Percentiles rank a stretch among this genome's conserved stretches.
Conservation (phyloP, 306 rosid species). For the Castanea sativa region DNA sequence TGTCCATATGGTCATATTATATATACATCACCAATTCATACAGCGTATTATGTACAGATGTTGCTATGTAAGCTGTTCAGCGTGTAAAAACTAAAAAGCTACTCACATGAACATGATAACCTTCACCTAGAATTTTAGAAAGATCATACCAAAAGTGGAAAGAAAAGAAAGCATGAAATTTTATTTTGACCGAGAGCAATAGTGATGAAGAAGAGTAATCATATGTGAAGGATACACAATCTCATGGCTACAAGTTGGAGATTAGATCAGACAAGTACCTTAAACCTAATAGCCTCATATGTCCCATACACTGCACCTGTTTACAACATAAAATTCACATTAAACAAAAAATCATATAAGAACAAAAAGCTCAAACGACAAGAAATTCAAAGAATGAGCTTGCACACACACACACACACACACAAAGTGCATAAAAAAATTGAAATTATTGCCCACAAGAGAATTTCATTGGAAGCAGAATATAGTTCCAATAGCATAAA, state of each 20-base stretch:
- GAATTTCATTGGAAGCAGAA: not conserved
- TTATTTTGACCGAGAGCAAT: not conserved
- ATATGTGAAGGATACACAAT: conserved; percentile 4
- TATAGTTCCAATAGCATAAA: not conserved
- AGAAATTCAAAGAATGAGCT: not conserved
- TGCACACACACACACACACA: not conserved
- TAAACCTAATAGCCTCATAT: conserved; percentile 70
- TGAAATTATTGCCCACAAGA: not conserved
- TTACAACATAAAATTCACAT: conserved; percentile 7
- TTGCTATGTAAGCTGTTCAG: not conserved
- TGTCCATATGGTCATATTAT: not conserved
- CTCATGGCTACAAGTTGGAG: conserved; percentile 9
- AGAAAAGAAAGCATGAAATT: not conserved
- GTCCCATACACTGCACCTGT: conserved; percentile 88
- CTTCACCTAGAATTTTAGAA: not conserved
- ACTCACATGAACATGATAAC: not conserved
- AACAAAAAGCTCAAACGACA: not conserved
- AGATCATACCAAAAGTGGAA: not conserved
- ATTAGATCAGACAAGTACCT: conserved; percentile 48
- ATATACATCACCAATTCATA: not conserved
- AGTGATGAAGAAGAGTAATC: not conserved
- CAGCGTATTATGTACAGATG: not conserved
- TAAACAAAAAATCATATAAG: not conserved
- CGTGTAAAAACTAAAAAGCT: not conserved
- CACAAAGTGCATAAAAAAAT: not conserved